Percentiles rank a stretch among this genome's conserved stretches.
Evolutionary conservation across 179 eudicot genomes (phyloP).

Genomic region (Monotropa hypopitys): DNA sequence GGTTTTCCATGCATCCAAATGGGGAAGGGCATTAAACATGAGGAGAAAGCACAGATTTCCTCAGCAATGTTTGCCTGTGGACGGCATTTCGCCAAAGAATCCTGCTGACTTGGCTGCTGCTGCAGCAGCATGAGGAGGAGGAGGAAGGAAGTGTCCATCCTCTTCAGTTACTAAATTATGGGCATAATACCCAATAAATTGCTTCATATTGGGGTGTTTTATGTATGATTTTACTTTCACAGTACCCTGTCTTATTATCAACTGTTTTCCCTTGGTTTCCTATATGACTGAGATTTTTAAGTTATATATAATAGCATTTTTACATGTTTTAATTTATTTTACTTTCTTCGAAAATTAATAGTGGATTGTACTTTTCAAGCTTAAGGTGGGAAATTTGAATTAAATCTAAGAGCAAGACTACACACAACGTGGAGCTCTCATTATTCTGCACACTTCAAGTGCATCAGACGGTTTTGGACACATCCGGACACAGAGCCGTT

Average conservation of each 20-base stretch:
- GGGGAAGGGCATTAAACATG: background rate
- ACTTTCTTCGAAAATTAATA: background rate
- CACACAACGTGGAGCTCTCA: too few relatives aligned
- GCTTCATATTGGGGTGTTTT: background rate
- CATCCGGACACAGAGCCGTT: too few relatives aligned
- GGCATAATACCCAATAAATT: background rate
- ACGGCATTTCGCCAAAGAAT: background rate
- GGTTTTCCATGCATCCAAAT: background rate
- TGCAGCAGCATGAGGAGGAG: background rate
- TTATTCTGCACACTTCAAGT: too few relatives aligned
- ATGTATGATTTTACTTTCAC: background rate
- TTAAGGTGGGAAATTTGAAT: too few relatives aligned
- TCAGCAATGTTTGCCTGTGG: background rate
- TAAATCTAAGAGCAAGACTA: too few relatives aligned
- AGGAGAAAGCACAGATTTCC: conserved; percentile 3
- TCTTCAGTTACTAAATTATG: conserved; percentile 4
- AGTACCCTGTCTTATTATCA: background rate
- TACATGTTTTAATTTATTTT: background rate
- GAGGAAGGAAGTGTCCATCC: background rate
- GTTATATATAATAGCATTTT: background rate
- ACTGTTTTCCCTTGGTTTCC: background rate
- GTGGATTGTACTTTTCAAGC: background rate
- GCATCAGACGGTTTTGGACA: too few relatives aligned
- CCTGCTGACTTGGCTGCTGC: background rate
- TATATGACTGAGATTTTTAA: conserved; percentile 1